Evolutionary conservation across 805 yeast genomes (phyloP), one percentile per base, ranked within the genome.

Genomic region (Metschnikowia sp.): DNA sequence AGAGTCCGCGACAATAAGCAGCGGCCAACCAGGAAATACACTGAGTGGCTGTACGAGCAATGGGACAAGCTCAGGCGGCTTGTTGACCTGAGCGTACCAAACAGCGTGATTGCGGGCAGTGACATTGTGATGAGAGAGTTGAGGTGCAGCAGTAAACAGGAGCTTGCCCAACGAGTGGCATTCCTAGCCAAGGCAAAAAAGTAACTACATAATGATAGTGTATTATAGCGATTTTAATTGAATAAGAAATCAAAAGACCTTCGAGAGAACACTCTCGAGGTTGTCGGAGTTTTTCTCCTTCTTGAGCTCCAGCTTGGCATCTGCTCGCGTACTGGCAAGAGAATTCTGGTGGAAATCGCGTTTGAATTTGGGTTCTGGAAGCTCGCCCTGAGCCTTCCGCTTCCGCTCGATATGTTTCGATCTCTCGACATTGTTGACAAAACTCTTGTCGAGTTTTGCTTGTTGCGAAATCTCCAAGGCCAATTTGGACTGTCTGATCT

Each of bases 391-490:
- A 18, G 56, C 55, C 50, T 61, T 70, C 53, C 76, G 69, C 65
- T 78, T 79, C 48, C 71, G 66, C 38, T 78, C 76, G 43, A 89
- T 76, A 84, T 84, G 84, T 73, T 88, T 89, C 51, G 94, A 84
- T 55, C 81, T 82, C 62, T 92, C 97, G 38, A 92, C 91, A 60
- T 89, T 90, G 54, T 78, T 78, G 49, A 91, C 79, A 62, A 84
- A 94, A 13, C 84, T 79, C 67, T 89, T 88, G 71, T 91, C 91
- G 64, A 92, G 77, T 57, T 88, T 86, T 47, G 83, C 86, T 36
- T 95, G 96, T 65, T 89, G 96, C 1, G 95, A 79, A 33, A 94
- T 79, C 65, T 94, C 98, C 50, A 95, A 79, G 52, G 90, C 84
- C 60, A 92, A 73, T 68, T 88, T 90, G 44, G 92, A 82, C 60